Evolutionary conservation across 768 basidiomycete species (phyloP).

Genomic region (Termitomyces heimii): DNA sequence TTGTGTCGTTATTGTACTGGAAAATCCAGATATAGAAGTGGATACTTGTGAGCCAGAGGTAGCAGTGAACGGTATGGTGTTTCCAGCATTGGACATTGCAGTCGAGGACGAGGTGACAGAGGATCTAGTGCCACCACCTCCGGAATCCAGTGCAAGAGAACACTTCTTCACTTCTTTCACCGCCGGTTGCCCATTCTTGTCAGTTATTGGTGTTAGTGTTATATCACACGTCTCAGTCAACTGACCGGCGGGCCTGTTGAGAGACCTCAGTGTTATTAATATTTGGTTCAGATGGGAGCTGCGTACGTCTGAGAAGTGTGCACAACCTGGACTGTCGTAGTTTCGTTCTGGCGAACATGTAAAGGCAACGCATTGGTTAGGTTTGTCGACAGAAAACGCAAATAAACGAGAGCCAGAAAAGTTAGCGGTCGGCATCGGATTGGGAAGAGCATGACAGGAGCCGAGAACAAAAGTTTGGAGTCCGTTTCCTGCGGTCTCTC

Average conservation of each 20-base stretch:
- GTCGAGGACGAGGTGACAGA: conserved; percentile 11
- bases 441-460: conserved; percentile 33
- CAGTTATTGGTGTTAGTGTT: conserved; percentile 49
- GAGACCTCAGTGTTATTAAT: conserved; percentile 8
- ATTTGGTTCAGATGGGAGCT: neutral
- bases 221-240: conserved; percentile 56
- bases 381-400: conserved; percentile 27
- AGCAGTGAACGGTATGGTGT: conserved; percentile 4
- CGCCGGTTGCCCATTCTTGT: conserved; percentile 39
- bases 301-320: conserved; percentile 43
- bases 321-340: conserved; percentile 37
- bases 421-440: conserved; percentile 22
- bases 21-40: neutral
- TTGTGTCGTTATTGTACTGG: neutral
- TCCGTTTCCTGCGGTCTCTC: conserved; percentile 49
- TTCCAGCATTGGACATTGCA: conserved; percentile 15
- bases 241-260: conserved; percentile 40
- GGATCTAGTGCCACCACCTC: conserved; percentile 3
- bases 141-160: conserved; percentile 29
- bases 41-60: neutral
- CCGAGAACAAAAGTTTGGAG: conserved; percentile 27
- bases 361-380: conserved; percentile 33
- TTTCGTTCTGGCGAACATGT: conserved; percentile 23
- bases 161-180: conserved; percentile 51
- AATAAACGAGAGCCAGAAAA: conserved; percentile 33